Conservation (phyloP, 345 rosid genomes). For the Bruguiera sexangula region DNA sequence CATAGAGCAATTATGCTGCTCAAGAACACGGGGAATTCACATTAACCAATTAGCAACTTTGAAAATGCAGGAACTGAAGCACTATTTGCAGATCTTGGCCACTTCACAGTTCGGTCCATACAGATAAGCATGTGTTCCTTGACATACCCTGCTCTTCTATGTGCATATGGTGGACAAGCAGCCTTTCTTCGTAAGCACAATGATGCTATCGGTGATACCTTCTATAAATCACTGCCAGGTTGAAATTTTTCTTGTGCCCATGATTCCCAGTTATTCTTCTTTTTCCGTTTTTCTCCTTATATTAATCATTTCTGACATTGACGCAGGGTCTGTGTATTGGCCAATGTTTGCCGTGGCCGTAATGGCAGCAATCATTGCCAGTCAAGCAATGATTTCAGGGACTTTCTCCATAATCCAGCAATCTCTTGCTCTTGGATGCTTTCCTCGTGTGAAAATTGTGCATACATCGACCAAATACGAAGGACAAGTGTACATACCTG, state of each 20-base stretch:
- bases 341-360: constrained; percentile 54
- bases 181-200: constrained; percentile 40
- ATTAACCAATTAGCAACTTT: background rate
- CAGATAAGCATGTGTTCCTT: constrained; percentile 32
- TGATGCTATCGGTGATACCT: constrained; percentile 20
- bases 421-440: constrained; percentile 55
- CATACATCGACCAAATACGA: constrained; percentile 47
- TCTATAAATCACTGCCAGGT: constrained; percentile 40
- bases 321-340: constrained; percentile 45
- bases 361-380: constrained; percentile 50
- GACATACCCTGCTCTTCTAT: constrained; percentile 27
- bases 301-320: background rate
- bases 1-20: background rate
- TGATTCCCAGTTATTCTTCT: background rate
- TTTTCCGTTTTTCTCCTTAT: background rate
- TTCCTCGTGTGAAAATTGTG: constrained; percentile 57
- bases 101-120: constrained; percentile 28
- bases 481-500: constrained; percentile 63
- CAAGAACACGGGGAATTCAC: background rate
- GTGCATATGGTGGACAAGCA: constrained; percentile 36
- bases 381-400: constrained; percentile 61
- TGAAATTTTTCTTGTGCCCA: background rate
- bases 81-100: constrained; percentile 31
- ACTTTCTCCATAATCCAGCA: constrained; percentile 62
- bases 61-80: constrained; percentile 32